Base-by-base conservation (phyloP, 2,329 filamentous ascomycete species). In the Hypoxylon sp. region DNA sequence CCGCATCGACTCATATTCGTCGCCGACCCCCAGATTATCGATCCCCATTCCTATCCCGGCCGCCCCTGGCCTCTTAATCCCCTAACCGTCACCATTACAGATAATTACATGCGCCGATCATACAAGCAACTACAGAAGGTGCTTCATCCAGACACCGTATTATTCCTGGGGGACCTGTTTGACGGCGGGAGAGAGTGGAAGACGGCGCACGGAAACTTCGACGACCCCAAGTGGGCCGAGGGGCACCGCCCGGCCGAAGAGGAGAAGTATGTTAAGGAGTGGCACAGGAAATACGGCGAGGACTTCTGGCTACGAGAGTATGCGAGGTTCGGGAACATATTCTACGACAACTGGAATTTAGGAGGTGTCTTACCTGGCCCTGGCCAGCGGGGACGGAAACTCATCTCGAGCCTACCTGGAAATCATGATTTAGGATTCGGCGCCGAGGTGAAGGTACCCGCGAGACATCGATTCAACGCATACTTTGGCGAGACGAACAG, bases 351-450 rank as follows among this genome's bases (percentile, higher is more conserved):
- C 26, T 92, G 86, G 83, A 82, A 84, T 33, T 72, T 84, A 52
- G 83, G 80, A 1, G 83, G 86, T 47, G 71, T 79, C 38, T 76
- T 77, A 4, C 79, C 87, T 0, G 79, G 82, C 0, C 74, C 80
- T 1, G 86, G 87, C 55, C 85, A 88, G 63, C 81, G 85, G 24
- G 88, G 89, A 4, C 83, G 90, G 55, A 93, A 90, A 75, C 79
- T 98, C 49, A 88, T 98, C 49, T 86, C 90, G 15, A 94, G 89
- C 70, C 72, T 99, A 55, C 95, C 95, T 0, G 95, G 95, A 2
- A 99, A 99, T 69, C 95, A 99, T 72, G 95, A 99, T 72, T 75
- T 98, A 35, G 95, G 95, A 0, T 97, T 98, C 70, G 94, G 91
- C 2, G 87, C 87, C 18, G 90, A 93, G 40, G 88, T 99, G 43